Percentiles rank a stretch among this genome's conserved stretches.
phyloP scores from a whole-genome alignment of 768 basidiomycete species.

The Boletellus ananas region DNA sequence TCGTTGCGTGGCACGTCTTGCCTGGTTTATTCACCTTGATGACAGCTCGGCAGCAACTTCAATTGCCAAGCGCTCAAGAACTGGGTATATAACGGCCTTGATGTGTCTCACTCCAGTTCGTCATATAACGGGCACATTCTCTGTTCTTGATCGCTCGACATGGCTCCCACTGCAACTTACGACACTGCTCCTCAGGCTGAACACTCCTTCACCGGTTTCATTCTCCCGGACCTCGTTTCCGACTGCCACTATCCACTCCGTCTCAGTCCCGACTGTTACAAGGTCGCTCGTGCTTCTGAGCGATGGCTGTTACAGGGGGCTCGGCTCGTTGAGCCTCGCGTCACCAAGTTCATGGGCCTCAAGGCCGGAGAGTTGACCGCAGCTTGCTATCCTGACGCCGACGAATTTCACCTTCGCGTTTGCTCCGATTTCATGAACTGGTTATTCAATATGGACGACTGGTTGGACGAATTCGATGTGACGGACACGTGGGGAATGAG shows the following conservation, averaged over 20 bases:
- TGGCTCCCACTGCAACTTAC: conserved; percentile 27
- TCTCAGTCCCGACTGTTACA: conserved; percentile 31
- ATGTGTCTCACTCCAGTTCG: conserved; percentile 19
- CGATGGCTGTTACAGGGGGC: conserved; percentile 32
- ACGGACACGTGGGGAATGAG: conserved; percentile 30
- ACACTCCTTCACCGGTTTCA: conserved; percentile 22
- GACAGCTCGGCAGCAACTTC: conserved; percentile 2
- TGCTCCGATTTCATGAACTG: conserved; percentile 64
- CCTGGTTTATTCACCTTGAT: conserved; percentile 4
- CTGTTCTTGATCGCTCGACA: conserved; percentile 4
- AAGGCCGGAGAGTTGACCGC: conserved; percentile 67
- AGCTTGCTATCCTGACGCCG: conserved; percentile 55
- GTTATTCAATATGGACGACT: conserved; percentile 41
- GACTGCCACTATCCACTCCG: conserved; percentile 37
- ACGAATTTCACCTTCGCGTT: conserved; percentile 56
- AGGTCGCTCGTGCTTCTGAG: conserved; percentile 36
- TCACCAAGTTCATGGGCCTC: conserved; percentile 47
- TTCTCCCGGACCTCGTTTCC: conserved; percentile 40
- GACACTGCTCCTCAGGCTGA: conserved; percentile 3
- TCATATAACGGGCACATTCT: conserved; percentile 12
- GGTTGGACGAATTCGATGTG: conserved; percentile 39
- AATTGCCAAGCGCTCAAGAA: conserved; percentile 2
- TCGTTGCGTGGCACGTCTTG: neutral
- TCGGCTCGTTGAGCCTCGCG: conserved; percentile 28
- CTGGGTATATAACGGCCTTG: conserved; percentile 23